Evolutionary conservation across 2,329 filamentous ascomycete genomes (phyloP), one percentile per base, ranked within the genome.

Genomic region (Claviceps arundinis): DNA sequence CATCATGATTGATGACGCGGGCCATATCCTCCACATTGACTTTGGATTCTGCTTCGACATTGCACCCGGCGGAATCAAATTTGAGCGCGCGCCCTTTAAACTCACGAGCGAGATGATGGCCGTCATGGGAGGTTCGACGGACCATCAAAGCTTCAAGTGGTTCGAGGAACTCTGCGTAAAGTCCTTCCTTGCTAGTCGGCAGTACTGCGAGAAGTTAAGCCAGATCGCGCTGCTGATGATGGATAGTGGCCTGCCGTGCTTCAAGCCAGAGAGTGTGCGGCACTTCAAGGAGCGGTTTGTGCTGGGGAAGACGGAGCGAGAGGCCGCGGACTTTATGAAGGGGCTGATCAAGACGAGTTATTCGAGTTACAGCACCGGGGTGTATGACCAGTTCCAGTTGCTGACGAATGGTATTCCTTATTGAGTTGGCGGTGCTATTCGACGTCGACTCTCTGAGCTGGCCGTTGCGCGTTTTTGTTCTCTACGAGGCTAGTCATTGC

Each of bases 31-130:
- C 51, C 93, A 98, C 72, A 97, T 98, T 60, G 93, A 98, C 67
- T 98, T 98, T 64, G 93, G 93, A 9, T 99, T 98, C 78, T 97
- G 91, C 72, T 98, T 99, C 70, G 94, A 98, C 64, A 97, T 98
- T 60, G 93, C 90, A 1, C 93, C 93, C 0, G 93, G 93, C 47
- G 93, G 94, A 55, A 89, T 98, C 63, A 91, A 90, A 60, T 99
- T 99, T 64, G 93, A 99, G 73, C 85, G 93, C 24, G 93, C 93
- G 0, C 93, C 93, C 0, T 99, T 99, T 77, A 99, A 99, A 71
- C 81, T 99, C 51, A 98, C 93, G 1, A 80, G 82, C 7, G 93
- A 99, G 67, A 98, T 98, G 94, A 79, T 98, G 54, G 88, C 90
- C n/a, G 93, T 99, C 60, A 97, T 99, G 91, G 91, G 93, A 50